Base-by-base conservation (phyloP, 352 stramenopile genomes). In the Pythium phragmitis region DNA sequence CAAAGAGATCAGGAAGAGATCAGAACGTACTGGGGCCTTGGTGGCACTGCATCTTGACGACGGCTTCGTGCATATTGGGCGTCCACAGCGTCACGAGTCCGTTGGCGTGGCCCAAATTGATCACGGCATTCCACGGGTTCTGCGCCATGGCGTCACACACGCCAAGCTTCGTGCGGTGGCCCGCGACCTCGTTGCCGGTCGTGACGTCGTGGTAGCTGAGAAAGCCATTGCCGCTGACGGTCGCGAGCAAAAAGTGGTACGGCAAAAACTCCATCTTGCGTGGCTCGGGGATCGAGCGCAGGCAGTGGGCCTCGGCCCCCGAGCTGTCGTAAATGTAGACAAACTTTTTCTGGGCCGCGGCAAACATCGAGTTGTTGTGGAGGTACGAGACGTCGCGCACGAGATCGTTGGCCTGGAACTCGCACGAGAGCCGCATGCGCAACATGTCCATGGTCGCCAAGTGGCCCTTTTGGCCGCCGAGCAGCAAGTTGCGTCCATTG, bases 21-120 rank as follows among this genome's bases (percentile, higher is more conserved):
- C 1, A 13, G 14, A n/a, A 80, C 86, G 72, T 96, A 80, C 98
- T 89, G 4, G 96, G 90, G 64, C 96, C 96, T 59, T 96, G 87
- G 75, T 99, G 97, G 73, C 92, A 98, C 48, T 99, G 87, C 79
- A 99, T 97, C 73, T 98, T 99, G 48, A 99, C 96, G 33, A 99
- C 85, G 30, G 95, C 85, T 59, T 96, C 84, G 26, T 74, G 64
- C 88, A 89, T 98, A 67, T 96, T 96, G 7, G 98, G 98, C 28
- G 89, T 98, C 98, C 98, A 99, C 12, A 99, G 80, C 21, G 96
- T 98, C n/a, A 99, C 97, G 39, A 98, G 95, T 39, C 98, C 98
- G 74, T 97, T 99, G 39, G 85, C 84, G 76, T 99, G 97, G 48
- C 97, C 98, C 5, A 98, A 72, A 73, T 99, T 96, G 17, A 99